A percentile compares a stretch with the other conserved stretches of the same genome.
Evolutionary conservation across 176 grass and related monocot genomes (phyloP).

Genomic region (Otatea glauca): DNA sequence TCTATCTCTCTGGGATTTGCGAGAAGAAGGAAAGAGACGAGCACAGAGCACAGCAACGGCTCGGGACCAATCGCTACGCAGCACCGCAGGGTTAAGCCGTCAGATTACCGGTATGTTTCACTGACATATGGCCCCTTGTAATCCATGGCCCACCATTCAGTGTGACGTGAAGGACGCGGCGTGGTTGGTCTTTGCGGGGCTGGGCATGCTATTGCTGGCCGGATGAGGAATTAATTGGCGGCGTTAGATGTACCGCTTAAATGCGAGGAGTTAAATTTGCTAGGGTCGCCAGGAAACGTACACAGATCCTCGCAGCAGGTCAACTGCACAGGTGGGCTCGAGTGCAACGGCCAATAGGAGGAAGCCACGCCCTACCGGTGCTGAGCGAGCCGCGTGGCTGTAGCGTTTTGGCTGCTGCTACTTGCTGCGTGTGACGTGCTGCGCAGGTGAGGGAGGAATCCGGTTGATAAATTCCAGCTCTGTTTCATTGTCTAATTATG

Average conservation of each 20-base stretch:
- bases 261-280: neutral
- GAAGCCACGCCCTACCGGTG: accelerated
- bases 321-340: accelerated
- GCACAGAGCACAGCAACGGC: slow-evolving; percentile 35
- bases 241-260: slow-evolving; percentile 25
- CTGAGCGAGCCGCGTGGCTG: neutral
- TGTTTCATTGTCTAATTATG: slow-evolving; percentile 2
- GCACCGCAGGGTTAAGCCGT: neutral
- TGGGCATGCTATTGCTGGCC: too few relatives aligned
- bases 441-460: neutral
- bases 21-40: neutral
- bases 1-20: neutral
- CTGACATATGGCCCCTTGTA: neutral
- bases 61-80: neutral
- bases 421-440: neutral
- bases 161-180: accelerated
- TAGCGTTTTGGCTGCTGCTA: neutral
- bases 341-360: accelerated
- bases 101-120: too few relatives aligned
- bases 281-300: neutral
- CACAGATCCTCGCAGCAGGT: neutral
- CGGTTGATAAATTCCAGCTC: slow-evolving; percentile 5
- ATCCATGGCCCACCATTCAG: accelerated
- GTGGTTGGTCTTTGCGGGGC: neutral
- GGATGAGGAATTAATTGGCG: slow-evolving; percentile 29